Base-by-base conservation (phyloP, 305 asterid genomes). In the Fraxinus baroniana region DNA sequence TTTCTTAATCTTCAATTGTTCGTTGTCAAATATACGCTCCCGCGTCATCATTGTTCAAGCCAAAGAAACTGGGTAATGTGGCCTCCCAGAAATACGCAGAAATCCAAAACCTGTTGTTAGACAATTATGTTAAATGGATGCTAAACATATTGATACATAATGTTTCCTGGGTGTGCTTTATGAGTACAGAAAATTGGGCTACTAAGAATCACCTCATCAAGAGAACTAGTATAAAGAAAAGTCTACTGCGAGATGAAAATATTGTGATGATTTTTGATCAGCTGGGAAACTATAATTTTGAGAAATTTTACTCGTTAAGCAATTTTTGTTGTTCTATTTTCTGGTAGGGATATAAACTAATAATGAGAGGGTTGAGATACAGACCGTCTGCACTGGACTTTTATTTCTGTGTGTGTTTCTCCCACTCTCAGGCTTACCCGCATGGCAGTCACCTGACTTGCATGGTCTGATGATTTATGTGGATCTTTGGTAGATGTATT, bases 171-270 rank as follows among this genome's bases (percentile, higher is more conserved):
- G 35, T 3, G 35, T 8, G n/a, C 73, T 64, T 64, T 64, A 9
- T 64, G 73, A 17, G 75, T 70, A 22, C 41, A 70, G 39, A 70
- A 70, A 70, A 70, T 70, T 70, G 41, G 75, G 75, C 37, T 70
- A 26, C 41, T 30, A 12, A 30, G 75, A 70, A 70, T 70, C 75
- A 26, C 12, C 75, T 10, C 41, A 2, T 30, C 32, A 28, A 30
- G 36, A 70, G 75, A 70, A 70, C 32, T 30, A 30, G 39, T 70
- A 30, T 24, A 64, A 9, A 66, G 70, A 60, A 66, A 66, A 26
- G 35, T 30, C 74, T 66, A 26, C 18, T 9, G 74, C n/a, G 35
- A 26, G 74, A 22, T 26, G 74, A 66, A 66, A 26, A 66, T 18
- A 26, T 66, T 66, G 35, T 66, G 36, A 66, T 66, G 36, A 66